Conservation (phyloP, 768 basidiomycete species). For the Melanogaster broomeanus region DNA sequence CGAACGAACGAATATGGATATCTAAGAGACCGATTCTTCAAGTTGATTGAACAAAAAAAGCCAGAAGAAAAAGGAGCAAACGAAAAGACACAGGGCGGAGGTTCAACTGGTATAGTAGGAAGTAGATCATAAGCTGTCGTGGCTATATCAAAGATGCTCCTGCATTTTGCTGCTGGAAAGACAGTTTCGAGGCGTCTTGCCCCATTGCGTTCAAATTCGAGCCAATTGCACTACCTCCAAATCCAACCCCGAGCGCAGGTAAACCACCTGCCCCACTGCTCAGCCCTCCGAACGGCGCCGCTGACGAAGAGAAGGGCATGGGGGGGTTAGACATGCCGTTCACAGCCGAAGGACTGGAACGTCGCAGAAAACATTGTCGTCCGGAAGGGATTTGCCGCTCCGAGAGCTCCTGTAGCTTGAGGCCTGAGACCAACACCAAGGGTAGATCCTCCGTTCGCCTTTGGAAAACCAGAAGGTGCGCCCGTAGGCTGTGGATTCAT, state of each 20-base stretch:
- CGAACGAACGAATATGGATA: neutral
- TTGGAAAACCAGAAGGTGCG: slow-evolving; percentile 6
- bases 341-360: slow-evolving; percentile 16
- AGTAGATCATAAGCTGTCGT: slow-evolving; percentile 11
- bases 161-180: slow-evolving; percentile 43
- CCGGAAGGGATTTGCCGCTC: slow-evolving; percentile 63
- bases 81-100: too few species aligned
- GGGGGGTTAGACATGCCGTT: slow-evolving; percentile 5
- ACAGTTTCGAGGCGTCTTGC: slow-evolving; percentile 22
- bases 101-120: slow-evolving; percentile 14
- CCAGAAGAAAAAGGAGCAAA: neutral
- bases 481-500: slow-evolving; percentile 39
- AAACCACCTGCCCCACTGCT: slow-evolving; percentile 7
- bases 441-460: slow-evolving; percentile 21
- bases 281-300: slow-evolving; percentile 25
- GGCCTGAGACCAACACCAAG: slow-evolving; percentile 54
- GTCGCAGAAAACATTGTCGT: slow-evolving; percentile 55
- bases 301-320: slow-evolving; percentile 24
- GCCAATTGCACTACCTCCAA: slow-evolving; percentile 24
- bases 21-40: neutral
- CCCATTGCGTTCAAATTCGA: slow-evolving; percentile 19
- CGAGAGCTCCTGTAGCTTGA: slow-evolving; percentile 57
- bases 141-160: slow-evolving; percentile 51
- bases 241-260: slow-evolving; percentile 11
- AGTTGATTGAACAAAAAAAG: neutral